A percentile compares a stretch with the other conserved stretches of the same genome.
These are phyloP conservation scores for Hypoxylon fragiforme DNA, from an alignment of 495 filamentous ascomycete genomes.

Conservation along the genomic window DNA sequence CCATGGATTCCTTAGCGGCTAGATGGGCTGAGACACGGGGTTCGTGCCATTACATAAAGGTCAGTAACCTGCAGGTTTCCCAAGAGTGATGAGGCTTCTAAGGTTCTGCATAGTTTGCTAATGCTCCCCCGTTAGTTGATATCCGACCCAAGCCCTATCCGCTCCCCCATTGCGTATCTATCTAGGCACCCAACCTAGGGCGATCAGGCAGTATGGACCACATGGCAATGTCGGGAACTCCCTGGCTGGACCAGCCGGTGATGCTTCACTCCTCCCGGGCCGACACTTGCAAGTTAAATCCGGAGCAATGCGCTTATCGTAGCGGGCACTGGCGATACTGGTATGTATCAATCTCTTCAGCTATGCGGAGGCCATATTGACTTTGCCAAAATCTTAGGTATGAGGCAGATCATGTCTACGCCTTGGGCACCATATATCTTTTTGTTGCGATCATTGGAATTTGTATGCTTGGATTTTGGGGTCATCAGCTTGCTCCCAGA, in stretches of 20 bases:
- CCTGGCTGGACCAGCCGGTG: slow-evolving; percentile 52
- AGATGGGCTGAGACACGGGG: not conserved
- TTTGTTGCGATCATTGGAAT: slow-evolving; percentile 50
- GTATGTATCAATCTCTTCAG: no score
- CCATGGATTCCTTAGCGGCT: slow-evolving; percentile 1
- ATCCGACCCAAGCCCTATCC: not conserved
- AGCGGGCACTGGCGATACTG: slow-evolving; percentile 53
- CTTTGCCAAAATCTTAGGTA: slow-evolving; percentile 45
- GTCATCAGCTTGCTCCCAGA: slow-evolving; percentile 25
- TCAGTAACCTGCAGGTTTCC: not conserved
- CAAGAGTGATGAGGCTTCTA: not conserved
- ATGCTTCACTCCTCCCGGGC: slow-evolving; percentile 52
- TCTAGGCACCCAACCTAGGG: not conserved
- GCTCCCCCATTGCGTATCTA: no score
- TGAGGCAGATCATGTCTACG: slow-evolving; percentile 56
- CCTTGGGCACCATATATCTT: slow-evolving; percentile 54
- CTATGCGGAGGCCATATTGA: no score
- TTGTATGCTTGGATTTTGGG: slow-evolving; percentile 47
- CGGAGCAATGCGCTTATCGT: slow-evolving; percentile 53
- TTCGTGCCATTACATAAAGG: slow-evolving; percentile 20
- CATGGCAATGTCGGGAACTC: slow-evolving; percentile 27
- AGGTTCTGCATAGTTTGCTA: no score
- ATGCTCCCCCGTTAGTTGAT: not conserved
- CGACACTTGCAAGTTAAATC: slow-evolving; percentile 50
- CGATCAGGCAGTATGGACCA: slow-evolving; percentile 17